phyloP scores from a whole-genome alignment of 306 rosid species.

The Fragaria nilgerrensis region DNA sequence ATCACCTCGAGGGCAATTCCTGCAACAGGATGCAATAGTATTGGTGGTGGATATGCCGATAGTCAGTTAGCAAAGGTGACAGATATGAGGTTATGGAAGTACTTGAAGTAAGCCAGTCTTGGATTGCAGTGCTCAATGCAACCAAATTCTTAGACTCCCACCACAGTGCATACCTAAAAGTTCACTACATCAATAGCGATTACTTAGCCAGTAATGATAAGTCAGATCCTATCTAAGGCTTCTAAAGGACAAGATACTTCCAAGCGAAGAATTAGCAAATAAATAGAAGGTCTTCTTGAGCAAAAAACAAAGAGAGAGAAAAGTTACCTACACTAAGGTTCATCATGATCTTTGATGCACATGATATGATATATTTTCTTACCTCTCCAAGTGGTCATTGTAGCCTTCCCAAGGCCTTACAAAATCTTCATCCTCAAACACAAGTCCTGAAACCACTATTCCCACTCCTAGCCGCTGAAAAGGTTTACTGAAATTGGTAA shows the following conservation, averaged over 20 bases:
- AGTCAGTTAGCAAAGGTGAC: constrained; percentile 8
- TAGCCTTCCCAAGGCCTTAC: constrained; percentile 58
- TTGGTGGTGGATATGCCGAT: constrained; percentile 22
- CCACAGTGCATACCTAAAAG: constrained; percentile 42
- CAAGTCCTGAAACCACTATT: constrained; percentile 65
- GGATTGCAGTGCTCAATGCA: constrained; percentile 53
- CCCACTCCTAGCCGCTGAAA: constrained; percentile 61
- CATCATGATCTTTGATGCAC: background rate
- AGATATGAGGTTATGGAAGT: constrained; percentile 16
- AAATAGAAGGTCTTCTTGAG: background rate
- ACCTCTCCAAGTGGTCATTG: constrained; percentile 54
- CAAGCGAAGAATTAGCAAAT: background rate
- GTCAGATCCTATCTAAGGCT: background rate
- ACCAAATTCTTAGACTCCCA: constrained; percentile 48
- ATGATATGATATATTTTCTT: constrained; percentile 18
- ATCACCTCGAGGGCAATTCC: constrained; percentile 42
- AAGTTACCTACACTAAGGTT: background rate
- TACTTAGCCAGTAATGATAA: background rate
- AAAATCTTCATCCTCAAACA: constrained; percentile 54
- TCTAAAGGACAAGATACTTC: background rate
- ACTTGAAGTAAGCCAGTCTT: constrained; percentile 55
- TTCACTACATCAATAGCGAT: constrained; percentile 21
- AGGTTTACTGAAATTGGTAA: constrained; percentile 21
- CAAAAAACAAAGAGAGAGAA: background rate
- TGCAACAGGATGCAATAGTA: constrained; percentile 26